Evolutionary conservation across 805 yeast species (phyloP).

Genomic region (Nematodospora valgi): DNA sequence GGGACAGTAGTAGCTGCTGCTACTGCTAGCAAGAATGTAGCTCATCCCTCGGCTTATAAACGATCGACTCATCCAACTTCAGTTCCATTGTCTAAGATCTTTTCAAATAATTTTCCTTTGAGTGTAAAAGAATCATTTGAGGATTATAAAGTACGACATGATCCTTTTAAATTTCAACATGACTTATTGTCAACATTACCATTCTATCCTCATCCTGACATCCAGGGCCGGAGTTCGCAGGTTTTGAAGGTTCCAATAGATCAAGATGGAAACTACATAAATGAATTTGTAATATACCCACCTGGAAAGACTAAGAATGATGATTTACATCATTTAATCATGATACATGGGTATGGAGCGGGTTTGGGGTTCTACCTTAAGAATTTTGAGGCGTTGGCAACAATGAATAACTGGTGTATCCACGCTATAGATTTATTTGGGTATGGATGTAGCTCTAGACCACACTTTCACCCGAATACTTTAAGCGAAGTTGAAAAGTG

Average conservation of each 20-base stretch:
- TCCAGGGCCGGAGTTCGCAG: slow-evolving; percentile 25
- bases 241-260: slow-evolving; percentile 29
- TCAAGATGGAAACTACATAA: slow-evolving; percentile 27
- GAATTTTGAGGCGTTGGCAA: slow-evolving; percentile 27
- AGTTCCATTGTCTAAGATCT: slow-evolving; percentile 53
- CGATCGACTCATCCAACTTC: slow-evolving; percentile 68
- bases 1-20: neutral
- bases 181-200: slow-evolving; percentile 45
- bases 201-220: slow-evolving; percentile 38
- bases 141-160: slow-evolving; percentile 44
- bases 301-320: slow-evolving; percentile 17
- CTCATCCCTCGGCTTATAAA: no score
- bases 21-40: no score
- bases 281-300: slow-evolving; percentile 41
- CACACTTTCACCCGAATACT: slow-evolving; percentile 50
- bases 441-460: slow-evolving; percentile 86
- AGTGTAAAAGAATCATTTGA: slow-evolving; percentile 46
- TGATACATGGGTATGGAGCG: slow-evolving; percentile 45
- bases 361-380: slow-evolving; percentile 44
- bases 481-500: slow-evolving; percentile 53
- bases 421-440: slow-evolving; percentile 90
- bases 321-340: slow-evolving; percentile 35
- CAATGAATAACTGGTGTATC: slow-evolving; percentile 53
- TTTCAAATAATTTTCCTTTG: slow-evolving; percentile 58
- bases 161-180: slow-evolving; percentile 43